phyloP scores from a whole-genome alignment of 2,329 filamentous ascomycete species.

The Monilinia laxa region DNA sequence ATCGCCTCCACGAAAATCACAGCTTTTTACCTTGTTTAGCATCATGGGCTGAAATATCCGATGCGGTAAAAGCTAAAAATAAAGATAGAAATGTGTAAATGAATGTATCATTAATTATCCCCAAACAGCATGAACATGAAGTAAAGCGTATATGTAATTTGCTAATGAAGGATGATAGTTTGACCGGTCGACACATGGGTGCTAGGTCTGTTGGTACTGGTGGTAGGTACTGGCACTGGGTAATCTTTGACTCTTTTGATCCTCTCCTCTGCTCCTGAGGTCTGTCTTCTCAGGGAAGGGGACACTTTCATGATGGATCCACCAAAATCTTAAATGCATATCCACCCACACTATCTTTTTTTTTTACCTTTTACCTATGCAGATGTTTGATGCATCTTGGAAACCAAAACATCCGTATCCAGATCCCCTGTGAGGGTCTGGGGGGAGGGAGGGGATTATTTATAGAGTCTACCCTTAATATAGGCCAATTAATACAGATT shows the following conservation, averaged over 20 bases:
- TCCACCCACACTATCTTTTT: background rate
- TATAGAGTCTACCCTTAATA: background rate
- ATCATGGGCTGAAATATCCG: background rate
- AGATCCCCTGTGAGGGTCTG: background rate
- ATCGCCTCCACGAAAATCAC: background rate
- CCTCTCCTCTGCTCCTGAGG: too few species aligned
- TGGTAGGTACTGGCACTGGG: too few species aligned
- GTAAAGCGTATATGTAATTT: too few species aligned
- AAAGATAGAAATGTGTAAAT: background rate
- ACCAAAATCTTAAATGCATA: background rate
- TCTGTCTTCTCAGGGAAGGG: too few species aligned
- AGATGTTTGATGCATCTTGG: conserved; percentile 10
- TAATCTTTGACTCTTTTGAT: too few species aligned
- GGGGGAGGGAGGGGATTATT: background rate
- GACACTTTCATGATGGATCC: conserved; percentile 1
- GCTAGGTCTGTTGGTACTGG: too few species aligned
- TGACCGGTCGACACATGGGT: too few species aligned
- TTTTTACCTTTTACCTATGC: background rate
- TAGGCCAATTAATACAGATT: background rate
- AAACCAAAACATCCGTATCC: conserved; percentile 13
- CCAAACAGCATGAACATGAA: too few species aligned
- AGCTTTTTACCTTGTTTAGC: background rate
- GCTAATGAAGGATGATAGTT: too few species aligned
- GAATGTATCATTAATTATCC: too few species aligned
- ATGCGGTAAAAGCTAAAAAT: background rate